A percentile compares a stretch with the other conserved stretches of the same genome.
phyloP scores from a whole-genome alignment of 352 stramenopile genomes.

The Pythium sukuiense region DNA sequence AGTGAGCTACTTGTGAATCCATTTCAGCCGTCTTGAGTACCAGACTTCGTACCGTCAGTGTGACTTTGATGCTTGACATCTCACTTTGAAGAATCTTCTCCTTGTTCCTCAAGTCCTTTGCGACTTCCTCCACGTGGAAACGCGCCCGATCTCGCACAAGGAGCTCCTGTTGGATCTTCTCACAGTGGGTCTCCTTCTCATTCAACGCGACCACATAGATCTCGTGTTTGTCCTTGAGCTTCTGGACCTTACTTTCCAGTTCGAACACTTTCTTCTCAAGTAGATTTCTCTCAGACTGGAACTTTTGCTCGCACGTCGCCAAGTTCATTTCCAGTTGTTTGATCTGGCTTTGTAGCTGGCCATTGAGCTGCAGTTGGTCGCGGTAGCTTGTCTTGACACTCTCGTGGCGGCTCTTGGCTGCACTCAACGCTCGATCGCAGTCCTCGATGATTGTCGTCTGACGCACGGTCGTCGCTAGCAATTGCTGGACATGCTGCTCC shows the following conservation, averaged over 20 bases:
- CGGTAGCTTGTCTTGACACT: slow-evolving; percentile 38
- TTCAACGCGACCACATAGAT: slow-evolving; percentile 39
- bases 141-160: slow-evolving; percentile 36
- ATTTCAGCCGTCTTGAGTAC: background rate
- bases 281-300: slow-evolving; percentile 21
- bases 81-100: slow-evolving; percentile 58
- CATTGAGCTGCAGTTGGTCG: slow-evolving; percentile 41
- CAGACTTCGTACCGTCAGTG: slow-evolving; percentile 33
- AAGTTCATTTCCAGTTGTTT: slow-evolving; percentile 44
- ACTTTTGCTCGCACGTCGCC: slow-evolving; percentile 23
- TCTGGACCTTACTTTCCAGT: slow-evolving; percentile 43
- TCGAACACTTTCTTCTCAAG: slow-evolving; percentile 33
- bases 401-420: slow-evolving; percentile 43
- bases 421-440: slow-evolving; percentile 56
- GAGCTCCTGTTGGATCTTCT: slow-evolving; percentile 43
- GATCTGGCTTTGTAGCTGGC: slow-evolving; percentile 31
- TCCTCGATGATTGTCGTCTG: slow-evolving; percentile 79
- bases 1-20: background rate
- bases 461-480: slow-evolving; percentile 58
- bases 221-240: slow-evolving; percentile 41
- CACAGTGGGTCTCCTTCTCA: slow-evolving; percentile 51
- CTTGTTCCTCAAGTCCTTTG: slow-evolving; percentile 47
- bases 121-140: slow-evolving; percentile 54
- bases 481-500: slow-evolving; percentile 46
- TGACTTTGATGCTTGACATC: slow-evolving; percentile 52